These are phyloP conservation scores for Lipomyces orientalis DNA, from an alignment of 805 yeast genomes.

Conservation along the genomic window DNA sequence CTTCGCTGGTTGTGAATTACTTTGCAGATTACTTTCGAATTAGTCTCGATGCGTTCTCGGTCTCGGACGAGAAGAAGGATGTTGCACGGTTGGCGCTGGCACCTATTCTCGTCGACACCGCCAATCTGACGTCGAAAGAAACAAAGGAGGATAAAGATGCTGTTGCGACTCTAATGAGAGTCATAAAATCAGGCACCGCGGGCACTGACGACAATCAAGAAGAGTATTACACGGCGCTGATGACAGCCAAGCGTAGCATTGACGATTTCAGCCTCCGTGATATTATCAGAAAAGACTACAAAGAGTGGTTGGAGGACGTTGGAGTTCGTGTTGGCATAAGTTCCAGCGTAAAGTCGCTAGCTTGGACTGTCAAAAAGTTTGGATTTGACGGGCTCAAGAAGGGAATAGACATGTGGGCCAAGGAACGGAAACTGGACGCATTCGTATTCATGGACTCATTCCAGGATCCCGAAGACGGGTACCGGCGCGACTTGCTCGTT, in stretches of 20 bases:
- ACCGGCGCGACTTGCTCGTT: slow-evolving; percentile 55
- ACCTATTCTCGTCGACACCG: slow-evolving; percentile 79
- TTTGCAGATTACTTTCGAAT: slow-evolving; percentile 51
- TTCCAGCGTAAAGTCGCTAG: slow-evolving; percentile 68
- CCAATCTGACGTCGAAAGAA: slow-evolving; percentile 61
- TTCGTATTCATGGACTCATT: slow-evolving; percentile 58
- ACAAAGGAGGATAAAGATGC: slow-evolving; percentile 60
- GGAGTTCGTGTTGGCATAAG: slow-evolving; percentile 68
- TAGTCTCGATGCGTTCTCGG: not conserved
- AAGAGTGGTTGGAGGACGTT: slow-evolving; percentile 58
- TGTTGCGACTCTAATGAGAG: slow-evolving; percentile 47
- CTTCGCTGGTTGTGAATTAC: slow-evolving; percentile 70
- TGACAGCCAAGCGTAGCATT: slow-evolving; percentile 64
- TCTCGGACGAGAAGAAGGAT: slow-evolving; percentile 26
- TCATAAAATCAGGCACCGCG: not conserved
- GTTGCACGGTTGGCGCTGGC: slow-evolving; percentile 59
- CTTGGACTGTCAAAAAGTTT: slow-evolving; percentile 53
- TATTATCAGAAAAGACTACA: slow-evolving; percentile 81
- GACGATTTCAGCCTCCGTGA: slow-evolving; percentile 64
- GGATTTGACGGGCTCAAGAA: slow-evolving; percentile 39
- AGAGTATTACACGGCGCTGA: slow-evolving; percentile 46
- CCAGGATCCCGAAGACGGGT: slow-evolving; percentile 43
- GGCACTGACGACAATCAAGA: slow-evolving; percentile 3
- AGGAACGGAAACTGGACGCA: slow-evolving; percentile 48
- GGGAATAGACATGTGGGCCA: slow-evolving; percentile 45